Conservation (phyloP, 345 rosid genomes). For the Citrus mangshanensis region DNA sequence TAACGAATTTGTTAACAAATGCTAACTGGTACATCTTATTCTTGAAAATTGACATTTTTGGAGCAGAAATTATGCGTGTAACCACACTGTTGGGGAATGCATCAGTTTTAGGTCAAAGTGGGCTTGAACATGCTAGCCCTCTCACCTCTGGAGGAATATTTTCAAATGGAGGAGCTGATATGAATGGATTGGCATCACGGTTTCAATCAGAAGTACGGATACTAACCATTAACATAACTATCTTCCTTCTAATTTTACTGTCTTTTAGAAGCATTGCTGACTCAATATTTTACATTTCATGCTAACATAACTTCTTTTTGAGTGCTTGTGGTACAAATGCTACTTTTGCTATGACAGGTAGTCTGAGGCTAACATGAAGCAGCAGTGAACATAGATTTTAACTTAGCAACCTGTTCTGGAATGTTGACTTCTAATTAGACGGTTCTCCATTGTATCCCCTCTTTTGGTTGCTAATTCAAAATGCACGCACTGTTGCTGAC, state of each 20-base stretch:
- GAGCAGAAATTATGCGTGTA: slow-evolving; percentile 98
- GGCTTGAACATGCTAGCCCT: slow-evolving; percentile 95
- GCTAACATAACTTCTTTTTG: slow-evolving; percentile 54
- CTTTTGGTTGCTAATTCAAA: not conserved
- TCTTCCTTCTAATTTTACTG: slow-evolving; percentile 61
- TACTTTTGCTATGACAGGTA: slow-evolving; percentile 39
- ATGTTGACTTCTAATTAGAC: slow-evolving; percentile 16
- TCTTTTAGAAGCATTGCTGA: slow-evolving; percentile 52
- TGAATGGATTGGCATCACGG: slow-evolving; percentile 88
- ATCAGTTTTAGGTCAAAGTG: slow-evolving; percentile 95
- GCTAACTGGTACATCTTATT: slow-evolving; percentile 94
- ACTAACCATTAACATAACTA: slow-evolving; percentile 98
- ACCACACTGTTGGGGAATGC: slow-evolving; percentile 99
- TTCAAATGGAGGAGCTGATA: slow-evolving; percentile 93
- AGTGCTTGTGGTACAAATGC: slow-evolving; percentile 35
- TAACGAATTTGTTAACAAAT: slow-evolving; percentile 64
- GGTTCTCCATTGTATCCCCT: slow-evolving; percentile 3
- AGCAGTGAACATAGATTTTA: slow-evolving; percentile 25
- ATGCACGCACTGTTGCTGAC: not conserved
- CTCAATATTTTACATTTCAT: slow-evolving; percentile 36
- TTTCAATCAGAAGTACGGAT: slow-evolving; percentile 99
- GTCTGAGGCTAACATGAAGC: slow-evolving; percentile 39
- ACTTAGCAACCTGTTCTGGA: slow-evolving; percentile 18
- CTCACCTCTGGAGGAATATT: slow-evolving; percentile 85
- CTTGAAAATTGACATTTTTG: slow-evolving; percentile 97